A percentile compares a stretch with the other conserved stretches of the same genome.
Conservation (phyloP, 139 green algal genomes). For the Trebouxia sp. region DNA sequence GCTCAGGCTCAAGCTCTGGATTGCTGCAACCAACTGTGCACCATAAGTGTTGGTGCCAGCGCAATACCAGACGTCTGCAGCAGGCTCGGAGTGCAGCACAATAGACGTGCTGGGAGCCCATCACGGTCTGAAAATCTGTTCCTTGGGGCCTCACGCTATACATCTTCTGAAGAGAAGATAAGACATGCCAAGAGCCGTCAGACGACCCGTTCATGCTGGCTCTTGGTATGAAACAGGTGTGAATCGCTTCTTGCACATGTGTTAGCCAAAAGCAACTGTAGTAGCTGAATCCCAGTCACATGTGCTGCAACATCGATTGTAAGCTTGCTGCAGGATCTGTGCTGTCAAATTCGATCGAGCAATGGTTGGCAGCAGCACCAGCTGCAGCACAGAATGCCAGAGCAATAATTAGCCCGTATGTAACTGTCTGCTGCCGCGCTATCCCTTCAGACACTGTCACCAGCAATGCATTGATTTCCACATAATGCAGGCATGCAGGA, state of each 20-base stretch:
- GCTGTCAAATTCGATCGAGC: background rate
- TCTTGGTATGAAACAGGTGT: conserved; percentile 24
- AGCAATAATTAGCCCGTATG: conserved; percentile 42
- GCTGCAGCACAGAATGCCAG: background rate
- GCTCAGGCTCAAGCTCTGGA: no score
- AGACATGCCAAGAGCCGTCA: conserved; percentile 8
- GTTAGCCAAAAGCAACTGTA: no score
- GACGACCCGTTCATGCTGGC: background rate
- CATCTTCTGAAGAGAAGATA: no score
- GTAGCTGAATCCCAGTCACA: no score
- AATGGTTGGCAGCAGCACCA: conserved; percentile 1
- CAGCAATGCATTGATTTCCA: background rate
- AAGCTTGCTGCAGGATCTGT: conserved; percentile 14
- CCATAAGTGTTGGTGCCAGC: no score
- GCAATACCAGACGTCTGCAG: no score
- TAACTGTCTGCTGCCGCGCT: background rate
- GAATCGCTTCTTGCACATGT: no score
- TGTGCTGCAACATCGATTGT: no score
- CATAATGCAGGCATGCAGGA: conserved; percentile 70
- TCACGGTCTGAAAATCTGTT: background rate
- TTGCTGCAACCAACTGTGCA: no score
- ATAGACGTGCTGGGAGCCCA: no score
- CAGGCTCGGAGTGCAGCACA: no score
- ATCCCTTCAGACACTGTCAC: background rate
- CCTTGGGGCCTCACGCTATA: no score